phyloP scores from a whole-genome alignment of 306 rosid species.

The Mimosa pudica region DNA sequence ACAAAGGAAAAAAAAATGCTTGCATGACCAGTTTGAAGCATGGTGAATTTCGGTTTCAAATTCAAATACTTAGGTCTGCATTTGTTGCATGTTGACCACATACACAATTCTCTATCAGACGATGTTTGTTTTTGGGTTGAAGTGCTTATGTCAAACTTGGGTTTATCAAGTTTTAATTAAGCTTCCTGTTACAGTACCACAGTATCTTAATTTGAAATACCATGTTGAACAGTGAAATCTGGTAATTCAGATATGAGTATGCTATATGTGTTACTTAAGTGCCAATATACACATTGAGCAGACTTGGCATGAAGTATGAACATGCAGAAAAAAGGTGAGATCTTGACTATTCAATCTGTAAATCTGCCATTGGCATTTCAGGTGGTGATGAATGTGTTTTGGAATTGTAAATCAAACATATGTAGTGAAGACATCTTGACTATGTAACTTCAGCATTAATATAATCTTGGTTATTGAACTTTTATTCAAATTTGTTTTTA shows the following conservation, averaged over 20 bases:
- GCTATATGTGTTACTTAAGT: background rate
- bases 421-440: background rate
- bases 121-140: too few relatives aligned
- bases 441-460: too few relatives aligned
- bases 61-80: background rate
- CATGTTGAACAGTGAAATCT: background rate
- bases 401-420: background rate
- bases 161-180: background rate
- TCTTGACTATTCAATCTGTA: background rate
- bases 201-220: too few relatives aligned
- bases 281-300: background rate
- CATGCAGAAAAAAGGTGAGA: background rate
- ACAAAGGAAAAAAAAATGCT: background rate
- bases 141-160: background rate
- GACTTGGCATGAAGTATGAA: background rate
- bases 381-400: background rate
- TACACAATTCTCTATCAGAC: too few relatives aligned
- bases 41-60: background rate
- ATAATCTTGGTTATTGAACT: too few relatives aligned
- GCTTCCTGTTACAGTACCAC: background rate
- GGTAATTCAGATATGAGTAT: background rate
- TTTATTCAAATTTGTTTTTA: too few relatives aligned
- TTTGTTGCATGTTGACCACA: too few relatives aligned
- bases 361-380: background rate
- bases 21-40: background rate